Percentiles rank a stretch among this genome's conserved stretches.
Conservation (phyloP, 768 basidiomycete species). For the Kwoniella sp. region DNA sequence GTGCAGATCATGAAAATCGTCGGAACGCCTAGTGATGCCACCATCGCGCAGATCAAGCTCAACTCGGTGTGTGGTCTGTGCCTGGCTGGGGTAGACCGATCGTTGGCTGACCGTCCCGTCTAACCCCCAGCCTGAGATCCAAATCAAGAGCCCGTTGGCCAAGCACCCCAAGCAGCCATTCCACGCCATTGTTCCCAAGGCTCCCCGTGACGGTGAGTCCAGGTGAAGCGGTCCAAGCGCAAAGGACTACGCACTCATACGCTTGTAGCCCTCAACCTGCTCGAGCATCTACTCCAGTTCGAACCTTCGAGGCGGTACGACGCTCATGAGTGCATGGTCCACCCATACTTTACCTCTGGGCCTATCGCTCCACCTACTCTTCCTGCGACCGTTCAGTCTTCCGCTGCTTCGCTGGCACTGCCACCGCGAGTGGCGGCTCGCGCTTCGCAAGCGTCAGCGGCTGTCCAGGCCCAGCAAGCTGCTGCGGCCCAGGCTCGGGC, state of each 20-base stretch:
- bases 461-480: slow-evolving; percentile 41
- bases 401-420: slow-evolving; percentile 36
- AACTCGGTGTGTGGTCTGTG: slow-evolving; percentile 62
- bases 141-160: slow-evolving; percentile 34
- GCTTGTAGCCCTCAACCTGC: slow-evolving; percentile 84
- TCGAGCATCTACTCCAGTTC: slow-evolving; percentile 91
- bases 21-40: slow-evolving; percentile 85
- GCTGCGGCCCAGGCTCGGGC: slow-evolving; percentile 17
- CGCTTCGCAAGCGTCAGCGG: slow-evolving; percentile 34
- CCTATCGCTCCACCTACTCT: slow-evolving; percentile 44
- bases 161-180: slow-evolving; percentile 48
- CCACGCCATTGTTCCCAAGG: slow-evolving; percentile 45
- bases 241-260: too few relatives aligned
- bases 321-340: slow-evolving; percentile 82
- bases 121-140: slow-evolving; percentile 38
- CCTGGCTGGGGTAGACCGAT: neutral
- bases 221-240: too few relatives aligned
- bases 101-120: neutral
- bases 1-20: slow-evolving; percentile 95
- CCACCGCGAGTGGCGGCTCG: slow-evolving; percentile 38
- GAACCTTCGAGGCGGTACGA: slow-evolving; percentile 88
- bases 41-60: slow-evolving; percentile 77
- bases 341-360: slow-evolving; percentile 70
- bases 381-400: slow-evolving; percentile 32
- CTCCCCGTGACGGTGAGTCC: slow-evolving; percentile 42